Evolutionary conservation across 352 stramenopile species (phyloP), one percentile per base, ranked within the genome.

Genomic region (Plasmopara muralis): DNA sequence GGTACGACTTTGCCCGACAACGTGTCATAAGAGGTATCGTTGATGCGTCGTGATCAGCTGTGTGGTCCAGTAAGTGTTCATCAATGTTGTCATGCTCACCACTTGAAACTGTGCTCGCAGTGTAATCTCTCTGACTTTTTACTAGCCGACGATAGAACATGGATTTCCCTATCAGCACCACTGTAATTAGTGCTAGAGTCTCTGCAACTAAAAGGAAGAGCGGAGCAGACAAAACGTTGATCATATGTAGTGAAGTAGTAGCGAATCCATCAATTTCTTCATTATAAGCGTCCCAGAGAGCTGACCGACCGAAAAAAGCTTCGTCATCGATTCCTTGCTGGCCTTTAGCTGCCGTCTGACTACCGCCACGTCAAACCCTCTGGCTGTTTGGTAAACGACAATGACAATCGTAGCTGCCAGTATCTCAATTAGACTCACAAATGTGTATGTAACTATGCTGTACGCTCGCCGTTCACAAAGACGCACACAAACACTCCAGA

Each of bases 201-300:
- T 83, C 58, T 4, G 29, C 14, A 5, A 85, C 33, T 9, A 82
- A 55, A n/a, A 37, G 13, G 10, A 50, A 16, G 20, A 87, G 44
- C 1, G 76, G 68, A 43, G 55, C 37, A 49, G 74, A 68, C 7
- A 87, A 20, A 10, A 53, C 56, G 0, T 40, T 38, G 3, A 85
- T 12, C 28, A 68, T 59, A 0, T 47, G 31, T 5, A 43, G 38
- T 1, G 64, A 28, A 0, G 76, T 80, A n/a, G 59, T 61, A 0
- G 65, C 53, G 45, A 74, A 60, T 18, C 70, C 63, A 15, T 82
- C 66, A 18, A 81, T 60, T 14, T 79, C 73, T 39, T 78, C 66
- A 47, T 68, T 77, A 53, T 75, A 83, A n/a, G 57, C 47, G 45
- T 86, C 81, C 15, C 62, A 52, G n/a, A 72, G 63, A 9, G 58